Conservation (phyloP, 2,329 filamentous ascomycete genomes). For the Clonostachys chloroleuca region DNA sequence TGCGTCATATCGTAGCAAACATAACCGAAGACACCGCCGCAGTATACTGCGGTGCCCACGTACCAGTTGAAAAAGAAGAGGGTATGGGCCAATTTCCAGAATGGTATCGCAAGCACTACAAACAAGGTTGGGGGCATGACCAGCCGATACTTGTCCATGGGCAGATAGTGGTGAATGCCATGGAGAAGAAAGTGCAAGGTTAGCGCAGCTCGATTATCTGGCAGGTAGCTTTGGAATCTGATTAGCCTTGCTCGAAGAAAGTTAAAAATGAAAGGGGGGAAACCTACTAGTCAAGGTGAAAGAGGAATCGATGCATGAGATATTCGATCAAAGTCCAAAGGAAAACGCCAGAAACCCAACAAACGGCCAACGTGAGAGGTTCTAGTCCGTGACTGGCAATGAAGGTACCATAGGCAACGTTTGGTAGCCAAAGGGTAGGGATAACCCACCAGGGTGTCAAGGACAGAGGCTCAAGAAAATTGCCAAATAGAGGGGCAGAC, state of each 20-base stretch:
- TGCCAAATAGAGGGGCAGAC: conserved; percentile 92
- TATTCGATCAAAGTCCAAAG: conserved; percentile 94
- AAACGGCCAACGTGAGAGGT: conserved; percentile 37
- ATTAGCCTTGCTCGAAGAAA: no score
- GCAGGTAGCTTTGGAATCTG: conserved; percentile 61
- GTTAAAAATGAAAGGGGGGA: not conserved
- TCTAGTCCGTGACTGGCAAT: conserved; percentile 60
- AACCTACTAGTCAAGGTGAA: conserved; percentile 86
- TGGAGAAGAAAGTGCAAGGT: conserved; percentile 91
- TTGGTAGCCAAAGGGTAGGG: conserved; percentile 81
- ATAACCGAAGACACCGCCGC: conserved; percentile 92
- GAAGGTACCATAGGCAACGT: conserved; percentile 67
- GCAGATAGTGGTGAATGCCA: conserved; percentile 95
- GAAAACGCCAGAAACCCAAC: conserved; percentile 66
- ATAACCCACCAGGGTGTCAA: conserved; percentile 94
- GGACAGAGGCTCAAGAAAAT: conserved; percentile 96
- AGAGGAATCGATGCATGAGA: conserved; percentile 80
- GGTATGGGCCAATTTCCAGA: conserved; percentile 84
- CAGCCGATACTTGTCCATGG: conserved; percentile 97
- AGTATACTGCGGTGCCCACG: conserved; percentile 73
- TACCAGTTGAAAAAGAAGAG: conserved; percentile 85
- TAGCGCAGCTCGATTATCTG: conserved; percentile 83
- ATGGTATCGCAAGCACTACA: conserved; percentile 74
- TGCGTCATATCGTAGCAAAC: conserved; percentile 96
- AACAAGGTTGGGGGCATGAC: conserved; percentile 97